Evolutionary conservation across 306 rosid genomes (phyloP).

Genomic region (Dalbergia oliveri): DNA sequence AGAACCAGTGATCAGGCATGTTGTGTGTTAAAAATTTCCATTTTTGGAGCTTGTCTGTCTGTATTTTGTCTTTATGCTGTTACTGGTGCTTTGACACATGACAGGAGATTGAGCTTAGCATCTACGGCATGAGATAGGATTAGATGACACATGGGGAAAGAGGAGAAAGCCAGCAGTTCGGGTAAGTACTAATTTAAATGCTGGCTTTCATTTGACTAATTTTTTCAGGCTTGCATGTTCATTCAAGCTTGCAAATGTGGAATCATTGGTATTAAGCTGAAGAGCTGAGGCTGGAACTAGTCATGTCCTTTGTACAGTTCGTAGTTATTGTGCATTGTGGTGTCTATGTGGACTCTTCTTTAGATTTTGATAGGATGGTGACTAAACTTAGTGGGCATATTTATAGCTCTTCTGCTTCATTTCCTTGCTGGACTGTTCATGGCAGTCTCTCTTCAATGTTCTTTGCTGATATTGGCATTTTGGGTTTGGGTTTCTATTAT

Average conservation of each 20-base stretch:
- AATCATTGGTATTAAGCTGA: slow-evolving; percentile 40
- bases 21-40: slow-evolving; percentile 13
- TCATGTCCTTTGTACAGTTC: slow-evolving; percentile 45
- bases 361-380: slow-evolving; percentile 33
- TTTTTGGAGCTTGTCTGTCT: slow-evolving; percentile 25
- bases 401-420: no score
- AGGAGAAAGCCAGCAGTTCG: slow-evolving; percentile 68
- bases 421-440: background rate
- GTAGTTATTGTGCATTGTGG: slow-evolving; percentile 8
- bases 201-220: slow-evolving; percentile 72
- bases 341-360: slow-evolving; percentile 1
- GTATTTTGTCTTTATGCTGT: slow-evolving; percentile 62
- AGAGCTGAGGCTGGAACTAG: background rate
- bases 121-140: slow-evolving; percentile 55
- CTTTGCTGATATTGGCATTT: background rate
- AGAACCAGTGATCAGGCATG: slow-evolving; percentile 71
- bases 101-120: slow-evolving; percentile 68
- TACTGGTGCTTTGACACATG: slow-evolving; percentile 30
- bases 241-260: slow-evolving; percentile 39
- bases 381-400: slow-evolving; percentile 32
- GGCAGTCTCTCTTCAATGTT: slow-evolving; percentile 18
- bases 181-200: slow-evolving; percentile 80
- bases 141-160: slow-evolving; percentile 9
- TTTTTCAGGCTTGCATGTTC: slow-evolving; percentile 66
- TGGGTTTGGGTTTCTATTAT: background rate